A percentile compares a stretch with the other conserved stretches of the same genome.
Conservation (phyloP, 441 rosid genomes). For the Breynia disticha region DNA sequence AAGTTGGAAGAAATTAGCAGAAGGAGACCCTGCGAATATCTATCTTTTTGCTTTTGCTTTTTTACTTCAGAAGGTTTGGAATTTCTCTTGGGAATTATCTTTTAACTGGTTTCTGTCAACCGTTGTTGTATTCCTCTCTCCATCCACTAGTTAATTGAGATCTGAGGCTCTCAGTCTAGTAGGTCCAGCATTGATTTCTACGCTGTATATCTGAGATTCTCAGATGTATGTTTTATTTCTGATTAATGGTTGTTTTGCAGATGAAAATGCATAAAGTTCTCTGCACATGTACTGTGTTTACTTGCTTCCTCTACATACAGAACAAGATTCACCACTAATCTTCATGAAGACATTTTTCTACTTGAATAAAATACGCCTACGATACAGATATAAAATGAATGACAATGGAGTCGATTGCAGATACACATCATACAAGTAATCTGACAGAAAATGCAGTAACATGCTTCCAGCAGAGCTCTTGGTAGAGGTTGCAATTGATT, state of each 20-base stretch:
- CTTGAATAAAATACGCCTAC: too few relatives aligned
- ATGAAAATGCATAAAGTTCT: too few relatives aligned
- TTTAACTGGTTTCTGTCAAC: neutral
- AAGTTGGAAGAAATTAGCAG: constrained; percentile 12
- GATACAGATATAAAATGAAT: neutral
- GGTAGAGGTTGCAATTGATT: constrained; percentile 7
- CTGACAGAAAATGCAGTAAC: neutral
- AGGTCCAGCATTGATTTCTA: too few relatives aligned
- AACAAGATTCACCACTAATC: too few relatives aligned
- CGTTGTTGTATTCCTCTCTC: neutral
- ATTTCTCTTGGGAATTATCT: neutral
- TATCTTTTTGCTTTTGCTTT: neutral
- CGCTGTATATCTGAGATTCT: neutral
- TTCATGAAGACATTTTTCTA: too few relatives aligned
- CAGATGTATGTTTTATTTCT: neutral
- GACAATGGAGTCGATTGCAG: neutral
- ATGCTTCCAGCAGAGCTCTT: neutral
- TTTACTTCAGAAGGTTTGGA: constrained; percentile 1
- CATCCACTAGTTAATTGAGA: too few relatives aligned
- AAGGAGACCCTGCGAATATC: constrained; percentile 14
- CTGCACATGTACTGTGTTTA: too few relatives aligned
- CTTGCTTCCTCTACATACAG: too few relatives aligned
- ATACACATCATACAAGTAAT: neutral
- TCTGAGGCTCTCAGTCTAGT: too few relatives aligned
- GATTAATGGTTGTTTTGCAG: too few relatives aligned